These are phyloP conservation scores for Aristolochia californica DNA, from an alignment of 164 flowering plant genomes.

Conservation along the genomic window DNA sequence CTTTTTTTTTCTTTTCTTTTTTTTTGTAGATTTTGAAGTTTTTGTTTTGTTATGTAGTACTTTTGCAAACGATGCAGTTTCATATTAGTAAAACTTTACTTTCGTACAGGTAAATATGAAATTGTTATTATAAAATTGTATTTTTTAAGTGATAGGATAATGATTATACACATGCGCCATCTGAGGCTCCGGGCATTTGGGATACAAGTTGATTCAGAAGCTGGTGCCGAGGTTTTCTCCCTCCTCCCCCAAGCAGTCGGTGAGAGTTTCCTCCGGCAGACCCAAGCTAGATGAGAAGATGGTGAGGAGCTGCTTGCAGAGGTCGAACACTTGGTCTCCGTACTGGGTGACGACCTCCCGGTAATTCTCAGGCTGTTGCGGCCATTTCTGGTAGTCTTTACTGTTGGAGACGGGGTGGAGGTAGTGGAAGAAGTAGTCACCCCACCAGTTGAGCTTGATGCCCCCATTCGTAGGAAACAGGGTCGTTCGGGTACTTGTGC, in stretches of 20 bases:
- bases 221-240: conserved; percentile 48
- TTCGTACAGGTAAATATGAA: too few species aligned
- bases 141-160: too few species aligned
- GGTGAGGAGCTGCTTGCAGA: conserved; percentile 41
- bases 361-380: conserved; percentile 10
- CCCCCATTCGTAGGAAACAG: conserved; percentile 75
- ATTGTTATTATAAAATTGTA: too few species aligned
- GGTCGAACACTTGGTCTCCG: conserved; percentile 35
- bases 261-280: conserved; percentile 33
- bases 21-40: too few species aligned
- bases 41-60: too few species aligned
- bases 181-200: conserved; percentile 84
- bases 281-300: conserved; percentile 51
- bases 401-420: conserved; percentile 32
- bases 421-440: conserved; percentile 73
- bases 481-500: conserved; percentile 56
- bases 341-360: conserved; percentile 67
- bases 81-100: too few species aligned
- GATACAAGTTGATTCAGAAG: conserved; percentile 66
- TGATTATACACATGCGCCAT: too few species aligned
- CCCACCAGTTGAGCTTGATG: conserved; percentile 83
- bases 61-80: too few species aligned
- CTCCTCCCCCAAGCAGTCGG: conserved; percentile 61
- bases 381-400: conserved; percentile 65
- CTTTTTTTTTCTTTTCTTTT: too few species aligned